Base-by-base conservation (phyloP, 192 early-diverging fungal species). In the Umbelopsis ramanniana region DNA sequence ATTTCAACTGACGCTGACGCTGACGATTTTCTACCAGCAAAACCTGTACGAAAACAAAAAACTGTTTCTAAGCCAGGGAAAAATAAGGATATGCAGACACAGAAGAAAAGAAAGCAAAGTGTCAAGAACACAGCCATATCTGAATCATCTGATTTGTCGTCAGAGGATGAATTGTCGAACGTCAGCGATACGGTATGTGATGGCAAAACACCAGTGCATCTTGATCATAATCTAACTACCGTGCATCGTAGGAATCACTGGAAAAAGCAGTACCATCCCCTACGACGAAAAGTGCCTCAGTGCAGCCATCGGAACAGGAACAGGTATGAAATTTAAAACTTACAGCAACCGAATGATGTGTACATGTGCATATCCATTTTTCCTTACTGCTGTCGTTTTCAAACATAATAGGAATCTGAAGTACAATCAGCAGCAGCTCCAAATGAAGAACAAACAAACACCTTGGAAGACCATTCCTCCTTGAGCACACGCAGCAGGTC, bases 141-240 rank as follows among this genome's bases (percentile, higher is more conserved):
- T 43, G 19, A 63, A 52, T 24, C 46, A 9, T 76, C 75, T 17
- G 75, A 72, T n/a, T 38, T 76, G 2, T 76, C 75, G 24, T 76
- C 70, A 11, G 53, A 72, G 3, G 33, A 52, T 12, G 54, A 63
- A 23, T 29, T 72, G 11, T 60, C 53, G 1, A 54, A 52, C 17
- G 21, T 24, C 12, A 46, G 52, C 24, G 70, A 72, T 70, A 70
- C 23, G 43, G 52, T 63, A 63, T 63, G 26, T 63, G 10, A 7
- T 21, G 22, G 4, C 23, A 4, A 11, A 9, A 54, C 21, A 22
- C 1, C 26, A 14, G n/a, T 8, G 23, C 10, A 54, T 8, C 7
- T 33, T 37, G 4, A 37, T 17, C 19, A n/a, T 29, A 29, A 38
- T 37, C 7, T 19, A 29, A 6, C 12, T 63, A 37, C 11, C n/a